These are phyloP conservation scores for Sungouiozyma intestinalis DNA, from an alignment of 805 yeast genomes.

Conservation along the genomic window DNA sequence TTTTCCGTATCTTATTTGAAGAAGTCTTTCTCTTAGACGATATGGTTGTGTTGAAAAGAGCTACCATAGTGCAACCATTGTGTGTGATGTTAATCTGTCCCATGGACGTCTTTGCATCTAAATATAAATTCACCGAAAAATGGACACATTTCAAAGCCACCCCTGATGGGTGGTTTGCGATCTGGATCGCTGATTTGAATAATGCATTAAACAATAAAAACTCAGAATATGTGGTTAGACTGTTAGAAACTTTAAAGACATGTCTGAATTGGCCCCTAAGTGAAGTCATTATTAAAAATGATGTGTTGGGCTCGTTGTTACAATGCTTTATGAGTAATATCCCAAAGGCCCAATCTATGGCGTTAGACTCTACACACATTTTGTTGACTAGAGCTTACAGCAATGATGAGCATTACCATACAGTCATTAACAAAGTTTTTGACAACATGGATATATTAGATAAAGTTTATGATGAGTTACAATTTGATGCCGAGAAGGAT, in stretches of 20 bases:
- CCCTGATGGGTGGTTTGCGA: slow-evolving; percentile 74
- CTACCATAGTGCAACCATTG: slow-evolving; percentile 65
- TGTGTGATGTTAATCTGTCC: slow-evolving; percentile 80
- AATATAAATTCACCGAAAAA: slow-evolving; percentile 46
- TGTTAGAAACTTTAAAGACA: slow-evolving; percentile 75
- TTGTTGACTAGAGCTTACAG: slow-evolving; percentile 71
- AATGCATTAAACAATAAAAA: slow-evolving; percentile 35
- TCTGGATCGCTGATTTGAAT: slow-evolving; percentile 52
- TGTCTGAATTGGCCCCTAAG: slow-evolving; percentile 90
- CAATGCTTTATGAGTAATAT: slow-evolving; percentile 47
- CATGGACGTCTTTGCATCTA: slow-evolving; percentile 45
- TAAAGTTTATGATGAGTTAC: slow-evolving; percentile 45
- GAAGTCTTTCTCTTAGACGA: slow-evolving; percentile 89
- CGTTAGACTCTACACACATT: slow-evolving; percentile 85
- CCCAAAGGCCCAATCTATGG: slow-evolving; percentile 63
- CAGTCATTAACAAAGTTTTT: slow-evolving; percentile 72
- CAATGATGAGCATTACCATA: slow-evolving; percentile 56
- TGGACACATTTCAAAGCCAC: slow-evolving; percentile 50
- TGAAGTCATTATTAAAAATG: slow-evolving; percentile 52
- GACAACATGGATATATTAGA: slow-evolving; percentile 65
- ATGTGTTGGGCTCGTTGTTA: slow-evolving; percentile 55
- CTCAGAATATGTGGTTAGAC: slow-evolving; percentile 48
- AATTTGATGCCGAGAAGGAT: slow-evolving; percentile 49
- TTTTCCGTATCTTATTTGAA: slow-evolving; percentile 81
- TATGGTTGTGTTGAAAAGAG: slow-evolving; percentile 74